Base-by-base conservation (phyloP, 2,329 filamentous ascomycete genomes). In the Nemania serpens region DNA sequence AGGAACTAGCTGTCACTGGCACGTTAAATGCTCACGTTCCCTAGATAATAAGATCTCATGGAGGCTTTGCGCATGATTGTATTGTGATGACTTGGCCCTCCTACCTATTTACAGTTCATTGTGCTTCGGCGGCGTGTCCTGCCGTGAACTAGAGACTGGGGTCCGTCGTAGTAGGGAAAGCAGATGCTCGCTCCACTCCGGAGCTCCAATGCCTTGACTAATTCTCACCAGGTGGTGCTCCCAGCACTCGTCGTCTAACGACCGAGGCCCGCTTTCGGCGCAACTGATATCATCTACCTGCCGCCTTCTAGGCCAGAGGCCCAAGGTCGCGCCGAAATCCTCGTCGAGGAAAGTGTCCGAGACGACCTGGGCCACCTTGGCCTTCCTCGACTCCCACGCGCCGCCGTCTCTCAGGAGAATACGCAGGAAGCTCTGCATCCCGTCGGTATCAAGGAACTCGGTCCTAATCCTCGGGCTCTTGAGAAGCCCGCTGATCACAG, bases 291-390 rank as follows among this genome's bases (percentile, higher is more conserved):
- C 76, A 22, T 71, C 71, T 41, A 71, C 67, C 50, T 74, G 74
- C 4, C 69, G 64, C 18, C 65, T 68, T 20, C 65, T 76, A 0
- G 85, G 85, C 85, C 85, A 89, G 63, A 84, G 75, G 0, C 84
- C 84, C 17, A 81, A 64, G 22, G 77, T 76, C 2, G 86, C 86
- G 42, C 86, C 86, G 80, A 88, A 86, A 58, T 83, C 80, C 63
- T 82, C 81, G 68, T 90, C 87, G n/a, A 90, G 75, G 69, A 90
- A 90, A 61, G 81, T 87, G 69, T 90, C 88, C 36, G 84, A 78
- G 29, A 88, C 79, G 58, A 89, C 77, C 61, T 85, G 79, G 1
- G 82, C 84, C 22, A 83, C 81, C 68, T 82, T 85, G 59, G 79
- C 79, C 69, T 83, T 79, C 5, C 83, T 80, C 1, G 75, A 70